Evolutionary conservation across 2,329 filamentous ascomycete species (phyloP).

Genomic region (Colletotrichum higginsianum): DNA sequence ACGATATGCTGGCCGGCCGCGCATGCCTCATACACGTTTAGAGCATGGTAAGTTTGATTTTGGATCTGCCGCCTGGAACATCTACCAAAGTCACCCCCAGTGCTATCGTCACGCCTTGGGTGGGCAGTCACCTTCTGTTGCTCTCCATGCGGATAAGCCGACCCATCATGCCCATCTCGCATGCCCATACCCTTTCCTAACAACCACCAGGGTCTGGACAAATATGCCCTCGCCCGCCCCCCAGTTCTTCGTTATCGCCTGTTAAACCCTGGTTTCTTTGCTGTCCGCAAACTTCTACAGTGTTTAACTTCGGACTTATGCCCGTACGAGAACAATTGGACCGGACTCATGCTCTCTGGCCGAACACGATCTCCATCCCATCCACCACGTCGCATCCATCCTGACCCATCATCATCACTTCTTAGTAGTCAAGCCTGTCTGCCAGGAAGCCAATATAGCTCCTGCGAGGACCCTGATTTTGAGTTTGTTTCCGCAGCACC

Average conservation of each 20-base stretch:
- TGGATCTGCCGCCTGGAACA: neutral
- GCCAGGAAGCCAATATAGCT: neutral
- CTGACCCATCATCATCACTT: neutral
- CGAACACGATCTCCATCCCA: neutral
- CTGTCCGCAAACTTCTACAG: neutral
- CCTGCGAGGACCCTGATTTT: neutral
- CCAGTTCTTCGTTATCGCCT: neutral
- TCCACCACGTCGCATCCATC: neutral
- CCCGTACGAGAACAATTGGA: neutral
- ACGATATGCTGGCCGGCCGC: neutral
- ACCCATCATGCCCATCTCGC: neutral
- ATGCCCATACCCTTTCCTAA: neutral
- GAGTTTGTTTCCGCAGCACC: neutral
- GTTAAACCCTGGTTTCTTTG: neutral
- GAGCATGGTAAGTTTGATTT: neutral
- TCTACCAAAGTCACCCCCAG: neutral
- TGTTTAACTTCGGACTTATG: slow-evolving; percentile 15
- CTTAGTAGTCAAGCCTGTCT: neutral
- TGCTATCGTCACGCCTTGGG: neutral
- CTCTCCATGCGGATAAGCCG: neutral
- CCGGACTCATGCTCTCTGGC: neutral
- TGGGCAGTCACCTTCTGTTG: neutral
- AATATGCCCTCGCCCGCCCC: slow-evolving; percentile 15
- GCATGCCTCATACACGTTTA: neutral
- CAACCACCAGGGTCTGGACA: slow-evolving; percentile 1